phyloP scores from a whole-genome alignment of 148 eudicot genomes.

The Rhododendron griersonianum region DNA sequence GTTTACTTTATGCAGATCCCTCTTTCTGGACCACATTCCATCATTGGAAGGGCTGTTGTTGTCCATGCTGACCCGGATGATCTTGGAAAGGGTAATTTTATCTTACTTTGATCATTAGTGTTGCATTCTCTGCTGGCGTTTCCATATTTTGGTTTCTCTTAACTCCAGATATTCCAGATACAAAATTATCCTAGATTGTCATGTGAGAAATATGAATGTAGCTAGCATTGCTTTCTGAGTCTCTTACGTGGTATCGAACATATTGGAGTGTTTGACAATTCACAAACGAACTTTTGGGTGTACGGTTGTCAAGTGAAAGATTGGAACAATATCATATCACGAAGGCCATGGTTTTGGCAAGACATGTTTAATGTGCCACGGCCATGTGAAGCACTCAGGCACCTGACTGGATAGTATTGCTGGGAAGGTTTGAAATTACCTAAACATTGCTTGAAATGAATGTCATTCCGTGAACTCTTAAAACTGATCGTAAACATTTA shows the following conservation, averaged over 20 bases:
- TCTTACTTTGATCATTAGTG: not conserved
- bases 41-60: slow-evolving; percentile 93
- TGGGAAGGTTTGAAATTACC: not conserved
- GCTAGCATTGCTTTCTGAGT: not conserved
- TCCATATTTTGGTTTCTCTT: not conserved
- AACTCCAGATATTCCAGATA: not conserved
- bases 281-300: not conserved
- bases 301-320: not conserved
- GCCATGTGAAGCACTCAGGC: not conserved
- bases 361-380: not conserved
- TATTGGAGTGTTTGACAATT: not conserved
- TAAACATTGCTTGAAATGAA: not conserved
- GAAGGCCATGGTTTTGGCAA: not conserved
- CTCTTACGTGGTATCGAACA: not conserved
- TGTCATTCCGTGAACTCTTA: not conserved
- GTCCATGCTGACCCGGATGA: slow-evolving; percentile 94
- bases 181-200: not conserved
- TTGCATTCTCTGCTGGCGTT: not conserved
- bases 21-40: slow-evolving; percentile 68
- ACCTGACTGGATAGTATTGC: not conserved
- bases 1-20: slow-evolving; percentile 55
- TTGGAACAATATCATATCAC: not conserved
- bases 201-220: not conserved
- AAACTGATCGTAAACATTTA: not conserved
- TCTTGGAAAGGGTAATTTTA: slow-evolving; percentile 69